Evolutionary conservation across 2,329 filamentous ascomycete genomes (phyloP).

Genomic region (Colletotrichum melonis): DNA sequence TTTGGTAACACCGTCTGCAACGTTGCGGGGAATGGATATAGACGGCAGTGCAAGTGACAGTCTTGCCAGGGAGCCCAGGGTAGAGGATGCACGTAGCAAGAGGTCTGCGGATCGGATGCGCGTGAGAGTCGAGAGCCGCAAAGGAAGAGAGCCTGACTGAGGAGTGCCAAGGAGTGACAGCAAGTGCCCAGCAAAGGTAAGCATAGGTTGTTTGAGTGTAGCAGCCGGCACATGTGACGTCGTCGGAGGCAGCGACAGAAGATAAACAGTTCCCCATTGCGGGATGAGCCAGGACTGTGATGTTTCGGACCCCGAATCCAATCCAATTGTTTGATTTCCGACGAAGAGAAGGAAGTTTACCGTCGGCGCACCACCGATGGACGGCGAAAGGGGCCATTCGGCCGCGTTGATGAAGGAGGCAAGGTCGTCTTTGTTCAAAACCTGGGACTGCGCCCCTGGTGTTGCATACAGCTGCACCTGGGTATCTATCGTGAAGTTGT

Average conservation of each 20-base stretch:
- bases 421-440: conserved; percentile 85
- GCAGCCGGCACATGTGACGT: conserved; percentile 69
- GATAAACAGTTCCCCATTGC: conserved; percentile 86
- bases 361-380: conserved; percentile 91
- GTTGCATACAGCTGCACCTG: conserved; percentile 95
- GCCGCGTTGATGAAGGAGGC: conserved; percentile 97
- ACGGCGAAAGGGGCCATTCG: conserved; percentile 95
- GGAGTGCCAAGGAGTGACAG: conserved; percentile 89
- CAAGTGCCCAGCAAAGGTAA: conserved; percentile 91
- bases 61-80: conserved; percentile 90
- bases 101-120: conserved; percentile 89
- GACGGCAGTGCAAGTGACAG: conserved; percentile 85
- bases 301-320: conserved; percentile 56
- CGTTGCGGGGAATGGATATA: conserved; percentile 89
- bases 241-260: conserved; percentile 61
- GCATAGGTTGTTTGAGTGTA: conserved; percentile 81
- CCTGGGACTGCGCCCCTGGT: conserved; percentile 70
- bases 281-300: conserved; percentile 88
- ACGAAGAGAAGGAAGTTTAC: conserved; percentile 97
- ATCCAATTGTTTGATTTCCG: conserved; percentile 77
- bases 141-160: conserved; percentile 82
- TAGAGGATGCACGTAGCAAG: conserved; percentile 89
- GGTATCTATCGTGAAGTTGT: conserved; percentile 95
- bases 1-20: conserved; percentile 85
- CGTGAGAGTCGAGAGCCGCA: conserved; percentile 85